A percentile compares a stretch with the other conserved stretches of the same genome.
Evolutionary conservation across 495 filamentous ascomycete genomes (phyloP).

Genomic region (Penicillium mononematosum): DNA sequence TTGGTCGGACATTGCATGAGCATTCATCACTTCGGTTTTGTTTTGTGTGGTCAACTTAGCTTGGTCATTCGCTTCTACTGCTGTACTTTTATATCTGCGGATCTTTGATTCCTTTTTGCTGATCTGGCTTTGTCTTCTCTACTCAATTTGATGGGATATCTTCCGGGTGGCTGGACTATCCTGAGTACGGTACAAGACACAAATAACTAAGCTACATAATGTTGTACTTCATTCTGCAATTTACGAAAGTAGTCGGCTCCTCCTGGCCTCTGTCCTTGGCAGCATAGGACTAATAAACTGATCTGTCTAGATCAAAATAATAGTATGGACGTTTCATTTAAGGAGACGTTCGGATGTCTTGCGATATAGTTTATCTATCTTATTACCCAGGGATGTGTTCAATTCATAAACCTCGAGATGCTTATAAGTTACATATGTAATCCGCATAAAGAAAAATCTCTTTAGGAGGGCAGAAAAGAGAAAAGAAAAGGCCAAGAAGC

Average conservation of each 20-base stretch:
- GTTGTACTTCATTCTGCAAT: neutral
- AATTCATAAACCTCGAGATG: neutral
- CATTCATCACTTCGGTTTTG: constrained; percentile 2
- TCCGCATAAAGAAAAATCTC: neutral
- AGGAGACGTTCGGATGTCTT: too few species aligned
- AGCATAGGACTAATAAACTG: too few species aligned
- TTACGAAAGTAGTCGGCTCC: neutral
- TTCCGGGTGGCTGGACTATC: constrained; percentile 1
- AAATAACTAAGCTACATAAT: neutral
- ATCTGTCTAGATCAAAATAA: neutral
- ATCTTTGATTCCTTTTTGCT: neutral
- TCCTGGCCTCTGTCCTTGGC: neutral
- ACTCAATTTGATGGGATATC: constrained; percentile 1
- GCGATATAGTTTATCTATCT: too few species aligned
- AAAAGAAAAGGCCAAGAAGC: constrained; percentile 1
- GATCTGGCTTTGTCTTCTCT: neutral
- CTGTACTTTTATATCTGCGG: constrained; percentile 5
- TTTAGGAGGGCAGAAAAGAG: neutral
- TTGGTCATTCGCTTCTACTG: neutral
- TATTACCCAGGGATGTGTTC: neutral
- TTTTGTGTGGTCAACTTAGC: neutral
- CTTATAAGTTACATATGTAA: too few species aligned
- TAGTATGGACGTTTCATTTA: neutral
- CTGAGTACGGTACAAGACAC: neutral
- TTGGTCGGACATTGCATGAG: neutral